phyloP scores from a whole-genome alignment of 768 basidiomycete species.

The Lactarius psammicola region DNA sequence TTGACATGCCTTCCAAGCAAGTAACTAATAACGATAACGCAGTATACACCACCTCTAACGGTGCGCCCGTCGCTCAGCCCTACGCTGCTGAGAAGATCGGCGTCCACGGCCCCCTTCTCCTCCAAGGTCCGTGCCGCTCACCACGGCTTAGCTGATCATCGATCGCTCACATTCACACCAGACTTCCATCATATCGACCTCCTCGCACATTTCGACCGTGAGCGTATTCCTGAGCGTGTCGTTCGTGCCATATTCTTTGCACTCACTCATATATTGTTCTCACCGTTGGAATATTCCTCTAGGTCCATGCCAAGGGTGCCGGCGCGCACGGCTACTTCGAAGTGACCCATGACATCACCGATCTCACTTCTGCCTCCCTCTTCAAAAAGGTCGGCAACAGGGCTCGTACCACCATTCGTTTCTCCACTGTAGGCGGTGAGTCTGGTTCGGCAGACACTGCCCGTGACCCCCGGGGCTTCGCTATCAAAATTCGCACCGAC shows the following conservation, averaged over 20 bases:
- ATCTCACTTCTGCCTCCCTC: constrained; percentile 70
- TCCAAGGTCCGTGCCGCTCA: constrained; percentile 61
- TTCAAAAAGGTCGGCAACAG: constrained; percentile 66
- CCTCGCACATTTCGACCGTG: constrained; percentile 89
- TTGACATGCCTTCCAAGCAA: constrained; percentile 63
- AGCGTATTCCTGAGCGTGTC: constrained; percentile 94
- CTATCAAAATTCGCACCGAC: constrained; percentile 83
- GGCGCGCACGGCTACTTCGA: constrained; percentile 94
- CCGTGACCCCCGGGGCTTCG: constrained; percentile 92
- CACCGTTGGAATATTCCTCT: constrained; percentile 17
- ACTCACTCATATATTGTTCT: not conserved
- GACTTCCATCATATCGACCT: constrained; percentile 90
- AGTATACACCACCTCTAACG: constrained; percentile 83
- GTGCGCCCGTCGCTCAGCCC: constrained; percentile 71
- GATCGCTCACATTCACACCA: constrained; percentile 35
- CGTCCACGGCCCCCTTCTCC: constrained; percentile 72
- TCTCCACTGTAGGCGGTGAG: constrained; percentile 93
- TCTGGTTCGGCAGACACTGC: constrained; percentile 88
- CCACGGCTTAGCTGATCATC: constrained; percentile 5
- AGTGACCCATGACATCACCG: constrained; percentile 81
- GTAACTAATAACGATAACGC: constrained; percentile 58
- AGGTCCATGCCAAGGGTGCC: constrained; percentile 91
- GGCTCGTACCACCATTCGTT: constrained; percentile 75
- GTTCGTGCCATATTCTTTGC: constrained; percentile 42
- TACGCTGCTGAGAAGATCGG: constrained; percentile 80